Evolutionary conservation across 2,329 filamentous ascomycete genomes (phyloP), one percentile per base, ranked within the genome.

Genomic region (Penicillium sp.): DNA sequence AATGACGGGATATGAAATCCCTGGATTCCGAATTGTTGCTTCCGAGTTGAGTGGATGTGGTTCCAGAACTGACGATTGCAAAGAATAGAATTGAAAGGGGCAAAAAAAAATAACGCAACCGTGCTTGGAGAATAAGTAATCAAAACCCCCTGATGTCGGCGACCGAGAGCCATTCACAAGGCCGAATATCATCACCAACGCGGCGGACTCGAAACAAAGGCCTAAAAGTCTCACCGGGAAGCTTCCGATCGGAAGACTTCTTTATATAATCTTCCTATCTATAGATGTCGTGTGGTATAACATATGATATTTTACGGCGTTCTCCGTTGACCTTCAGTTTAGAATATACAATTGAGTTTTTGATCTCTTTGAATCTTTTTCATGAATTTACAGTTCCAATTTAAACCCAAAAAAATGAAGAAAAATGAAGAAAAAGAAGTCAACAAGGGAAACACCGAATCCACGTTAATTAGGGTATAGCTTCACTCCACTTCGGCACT

Each of bases 401-500:
- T 27, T 8, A 8, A 27, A 16, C 7, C 1, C 23, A 3, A 49
- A 50, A 44, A 36, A 16, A 8, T 2, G 19, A 50, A 29, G 23
- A 46, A 45, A n/a, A 34, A 31, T 3, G 1, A 16, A 31, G 16
- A 38, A 6, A 31, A 50, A n/a, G 34, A 38, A 39, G 25, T 1
- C 7, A n/a, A 27, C n/a, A 33, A 25, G 3, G 39, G 31, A 50
- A 55, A 55, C 53, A 45, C 53, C 53, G 53, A 55, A 43, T 27
- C 7, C 19, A 25, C 21, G 13, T 44, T 21, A 21, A 43, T 39
- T 51, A 36, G 47, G 31, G 53, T 41, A 38, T 36, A 45, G 50
- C 38, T 44, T 41, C 34, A 23, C 49, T 58, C 58, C 61, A 65
- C 62, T 62, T 66, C 65, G 65, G 65, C 65, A 61, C 52, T 57